Base-by-base conservation (phyloP, 2,329 filamentous ascomycete species). In the Claviceps arundinis region DNA sequence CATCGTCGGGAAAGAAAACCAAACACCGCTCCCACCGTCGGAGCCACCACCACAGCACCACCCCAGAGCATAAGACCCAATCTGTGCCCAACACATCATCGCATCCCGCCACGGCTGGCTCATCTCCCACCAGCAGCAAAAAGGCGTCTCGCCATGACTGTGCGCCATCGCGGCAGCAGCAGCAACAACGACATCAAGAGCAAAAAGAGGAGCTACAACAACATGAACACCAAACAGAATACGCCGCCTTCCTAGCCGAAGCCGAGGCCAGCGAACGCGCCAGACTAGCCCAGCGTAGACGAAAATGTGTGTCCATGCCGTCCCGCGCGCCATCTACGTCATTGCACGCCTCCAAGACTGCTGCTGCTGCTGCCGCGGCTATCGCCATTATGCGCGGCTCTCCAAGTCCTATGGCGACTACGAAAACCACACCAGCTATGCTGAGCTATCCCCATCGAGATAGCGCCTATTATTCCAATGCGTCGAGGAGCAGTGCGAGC, bases 161-260 rank as follows among this genome's bases (percentile, higher is more conserved):
- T 8, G 37, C 16, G 16, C n/a, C 37, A 14, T n/a, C 14, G 37
- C 7, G 37, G 37, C 37, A 42, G 40, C 40, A 42, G 8, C 5
- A 41, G 16, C 38, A 22, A 22, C 22, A 11, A 34, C 9, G 3
- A 9, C 30, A 11, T 4, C 30, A 11, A 11, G 30, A 34, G 30
- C 30, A 34, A 34, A 11, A 34, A 11, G 8, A 30, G 9, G 26
- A 11, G 9, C 30, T 5, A 34, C 26, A 34, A 11, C 26, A 30
- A 30, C 30, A 34, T 34, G 30, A 34, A 9, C 30, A 34, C 38
- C 38, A 40, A 16, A 52, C 43, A 44, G 62, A 64, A 53, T 64
- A 61, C 48, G 54, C 55, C 2, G 46, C 56, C 30, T 63, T 63
- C 53, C 48, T 61, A 11, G 56, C 54, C 22, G 53, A 57, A n/a